A percentile compares a stretch with the other conserved stretches of the same genome.
These are phyloP conservation scores for Suhomyces maxii DNA, from an alignment of 1,139 yeast species.

Conservation along the genomic window DNA sequence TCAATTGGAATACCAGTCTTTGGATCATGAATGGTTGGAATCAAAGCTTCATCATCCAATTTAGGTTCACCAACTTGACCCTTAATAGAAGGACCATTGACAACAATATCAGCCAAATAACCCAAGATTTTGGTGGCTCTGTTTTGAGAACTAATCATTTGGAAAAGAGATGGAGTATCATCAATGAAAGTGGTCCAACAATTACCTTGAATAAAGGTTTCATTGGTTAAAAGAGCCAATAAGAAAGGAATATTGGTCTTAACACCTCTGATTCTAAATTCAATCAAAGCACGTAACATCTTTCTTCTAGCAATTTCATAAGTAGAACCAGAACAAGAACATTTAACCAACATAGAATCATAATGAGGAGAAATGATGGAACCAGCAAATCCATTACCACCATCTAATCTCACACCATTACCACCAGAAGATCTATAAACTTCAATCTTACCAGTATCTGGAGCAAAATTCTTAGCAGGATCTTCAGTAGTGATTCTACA, in stretches of 20 bases:
- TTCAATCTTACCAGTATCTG: constrained; percentile 98
- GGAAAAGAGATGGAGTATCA: constrained; percentile 94
- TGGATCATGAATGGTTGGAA: constrained; percentile 71
- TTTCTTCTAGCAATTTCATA: constrained; percentile 96
- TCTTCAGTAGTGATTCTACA: constrained; percentile 99
- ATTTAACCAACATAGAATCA: constrained; percentile 97
- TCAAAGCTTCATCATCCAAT: constrained; percentile 67
- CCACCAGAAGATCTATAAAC: constrained; percentile 99
- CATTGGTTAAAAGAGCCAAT: constrained; percentile 88
- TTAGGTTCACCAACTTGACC: constrained; percentile 95
- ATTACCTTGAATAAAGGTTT: constrained; percentile 80
- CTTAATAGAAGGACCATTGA: constrained; percentile 91
- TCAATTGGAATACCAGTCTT: constrained; percentile 58
- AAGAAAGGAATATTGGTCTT: constrained; percentile 97
- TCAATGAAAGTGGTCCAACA: constrained; percentile 99
- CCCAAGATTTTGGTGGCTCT: constrained; percentile 92
- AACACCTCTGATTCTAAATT: constrained; percentile 97
- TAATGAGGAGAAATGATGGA: constrained; percentile 96
- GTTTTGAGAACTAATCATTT: constrained; percentile 92
- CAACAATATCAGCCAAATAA: constrained; percentile 88
- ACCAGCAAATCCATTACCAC: constrained; percentile 99
- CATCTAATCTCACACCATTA: constrained; percentile 97
- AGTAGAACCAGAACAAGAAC: constrained; percentile 94
- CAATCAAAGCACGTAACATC: constrained; percentile 95
- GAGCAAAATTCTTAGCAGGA: constrained; percentile 94